Evolutionary conservation across 2,329 filamentous ascomycete species (phyloP).

Genomic region (Aureobasidium vineae): DNA sequence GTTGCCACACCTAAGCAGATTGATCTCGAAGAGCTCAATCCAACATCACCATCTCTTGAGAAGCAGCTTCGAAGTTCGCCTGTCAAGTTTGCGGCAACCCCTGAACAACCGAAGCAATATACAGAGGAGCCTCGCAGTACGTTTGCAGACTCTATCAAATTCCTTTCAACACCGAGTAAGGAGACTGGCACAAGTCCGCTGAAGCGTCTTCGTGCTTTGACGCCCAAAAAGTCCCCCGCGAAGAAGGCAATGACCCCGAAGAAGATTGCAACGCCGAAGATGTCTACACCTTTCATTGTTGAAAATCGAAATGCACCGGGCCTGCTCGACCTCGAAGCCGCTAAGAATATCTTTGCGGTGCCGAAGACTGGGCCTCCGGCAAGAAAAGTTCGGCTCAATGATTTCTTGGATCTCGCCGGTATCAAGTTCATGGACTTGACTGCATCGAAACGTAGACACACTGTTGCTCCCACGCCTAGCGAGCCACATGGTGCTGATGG

Average conservation of each 20-base stretch:
- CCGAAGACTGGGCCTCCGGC: constrained; percentile 28
- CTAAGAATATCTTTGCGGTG: constrained; percentile 32
- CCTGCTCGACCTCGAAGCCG: constrained; percentile 29
- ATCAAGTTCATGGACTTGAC: constrained; percentile 98
- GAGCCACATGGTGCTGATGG: constrained; percentile 25
- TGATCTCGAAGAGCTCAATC: constrained; percentile 27
- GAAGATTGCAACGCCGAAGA: constrained; percentile 42
- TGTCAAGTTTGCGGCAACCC: constrained; percentile 17
- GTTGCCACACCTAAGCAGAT: constrained; percentile 26
- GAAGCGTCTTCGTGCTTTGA: constrained; percentile 38
- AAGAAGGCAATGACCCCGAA: constrained; percentile 44
- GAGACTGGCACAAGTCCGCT: constrained; percentile 46
- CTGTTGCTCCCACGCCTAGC: constrained; percentile 58
- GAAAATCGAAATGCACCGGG: constrained; percentile 30
- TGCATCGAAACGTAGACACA: constrained; percentile 82
- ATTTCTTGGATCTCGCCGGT: constrained; percentile 92
- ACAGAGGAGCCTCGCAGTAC: constrained; percentile 21
- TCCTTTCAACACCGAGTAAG: constrained; percentile 51
- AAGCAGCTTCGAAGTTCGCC: constrained; percentile 32
- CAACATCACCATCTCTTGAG: constrained; percentile 33
- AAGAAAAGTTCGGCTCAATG: constrained; percentile 64
- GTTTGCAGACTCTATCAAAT: constrained; percentile 45
- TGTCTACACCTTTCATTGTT: constrained; percentile 27
- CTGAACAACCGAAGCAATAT: constrained; percentile 32
- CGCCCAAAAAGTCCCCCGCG: constrained; percentile 38